phyloP scores from a whole-genome alignment of 257 asterid genomes.

The Jasminum sambac region DNA sequence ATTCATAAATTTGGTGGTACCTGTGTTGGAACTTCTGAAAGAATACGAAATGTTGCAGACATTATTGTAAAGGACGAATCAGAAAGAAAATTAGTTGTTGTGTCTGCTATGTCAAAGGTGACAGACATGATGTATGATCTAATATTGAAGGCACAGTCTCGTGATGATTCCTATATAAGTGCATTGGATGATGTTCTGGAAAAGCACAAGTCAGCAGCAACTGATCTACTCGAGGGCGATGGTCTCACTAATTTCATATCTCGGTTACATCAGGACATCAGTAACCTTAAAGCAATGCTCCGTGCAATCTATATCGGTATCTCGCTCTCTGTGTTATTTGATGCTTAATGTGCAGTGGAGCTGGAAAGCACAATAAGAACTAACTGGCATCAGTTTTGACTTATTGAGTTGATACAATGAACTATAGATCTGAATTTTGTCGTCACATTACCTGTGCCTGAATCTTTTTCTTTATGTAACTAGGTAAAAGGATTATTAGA shows the following conservation, averaged over 20 bases:
- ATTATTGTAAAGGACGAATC: conserved; percentile 71
- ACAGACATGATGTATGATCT: conserved; percentile 98
- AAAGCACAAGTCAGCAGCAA: conserved; percentile 77
- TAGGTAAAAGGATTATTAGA: neutral
- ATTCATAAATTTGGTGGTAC: conserved; percentile 98
- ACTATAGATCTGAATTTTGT: neutral
- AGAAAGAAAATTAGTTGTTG: conserved; percentile 77
- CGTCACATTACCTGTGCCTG: neutral
- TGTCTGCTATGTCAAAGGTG: conserved; percentile 97
- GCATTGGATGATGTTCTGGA: conserved; percentile 80
- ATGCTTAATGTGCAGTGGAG: neutral
- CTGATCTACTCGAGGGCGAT: conserved; percentile 76
- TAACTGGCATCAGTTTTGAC: conserved; percentile 1
- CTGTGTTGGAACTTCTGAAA: conserved; percentile 88
- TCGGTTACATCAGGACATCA: conserved; percentile 67
- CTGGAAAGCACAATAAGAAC: neutral
- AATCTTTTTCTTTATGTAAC: neutral
- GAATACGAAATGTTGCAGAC: conserved; percentile 83
- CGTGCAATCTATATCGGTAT: conserved; percentile 91
- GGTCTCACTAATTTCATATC: conserved; percentile 64
- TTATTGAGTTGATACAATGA: neutral
- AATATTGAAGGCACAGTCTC: conserved; percentile 73
- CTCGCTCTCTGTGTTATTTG: conserved; percentile 7
- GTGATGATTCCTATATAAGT: conserved; percentile 63
- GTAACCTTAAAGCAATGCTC: conserved; percentile 86